A percentile compares a stretch with the other conserved stretches of the same genome.
Evolutionary conservation across 257 asterid genomes (phyloP).

Genomic region (Penstemon davidsonii): DNA sequence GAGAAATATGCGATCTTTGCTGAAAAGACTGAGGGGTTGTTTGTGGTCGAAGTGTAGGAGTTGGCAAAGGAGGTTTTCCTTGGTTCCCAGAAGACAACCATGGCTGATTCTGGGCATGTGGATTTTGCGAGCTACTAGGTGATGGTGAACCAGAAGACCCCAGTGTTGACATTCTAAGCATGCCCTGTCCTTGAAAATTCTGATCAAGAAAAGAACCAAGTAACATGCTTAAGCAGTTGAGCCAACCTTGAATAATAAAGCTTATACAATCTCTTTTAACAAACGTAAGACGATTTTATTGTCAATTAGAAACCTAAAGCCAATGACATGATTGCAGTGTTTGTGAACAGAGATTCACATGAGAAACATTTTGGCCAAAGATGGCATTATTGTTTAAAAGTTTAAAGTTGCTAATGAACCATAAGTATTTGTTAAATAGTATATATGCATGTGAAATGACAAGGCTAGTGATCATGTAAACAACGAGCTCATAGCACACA

Average conservation of each 20-base stretch:
- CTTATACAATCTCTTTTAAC: slow-evolving; percentile 20
- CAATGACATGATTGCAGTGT: neutral
- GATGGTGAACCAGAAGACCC: slow-evolving; percentile 64
- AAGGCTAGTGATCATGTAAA: neutral
- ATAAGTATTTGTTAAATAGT: neutral
- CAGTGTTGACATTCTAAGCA: slow-evolving; percentile 63
- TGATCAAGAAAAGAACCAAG: slow-evolving; percentile 28
- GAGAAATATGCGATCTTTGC: slow-evolving; percentile 63
- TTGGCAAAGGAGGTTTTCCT: slow-evolving; percentile 76
- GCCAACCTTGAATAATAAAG: slow-evolving; percentile 2
- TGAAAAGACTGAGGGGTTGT: slow-evolving; percentile 57
- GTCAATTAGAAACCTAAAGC: slow-evolving; percentile 9
- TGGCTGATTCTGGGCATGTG: slow-evolving; percentile 69
- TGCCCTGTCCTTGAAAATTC: slow-evolving; percentile 80
- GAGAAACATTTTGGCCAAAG: neutral
- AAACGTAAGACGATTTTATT: neutral
- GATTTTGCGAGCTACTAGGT: slow-evolving; percentile 51
- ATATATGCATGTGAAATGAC: neutral
- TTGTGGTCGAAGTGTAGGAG: slow-evolving; percentile 62
- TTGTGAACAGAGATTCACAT: neutral
- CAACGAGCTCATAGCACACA: neutral
- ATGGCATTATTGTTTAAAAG: neutral
- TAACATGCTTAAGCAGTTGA: slow-evolving; percentile 6
- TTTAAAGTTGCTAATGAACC: neutral
- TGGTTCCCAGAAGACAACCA: slow-evolving; percentile 77